Conservation (phyloP, 805 yeast species). For the Yamadazyma nakazawae region DNA sequence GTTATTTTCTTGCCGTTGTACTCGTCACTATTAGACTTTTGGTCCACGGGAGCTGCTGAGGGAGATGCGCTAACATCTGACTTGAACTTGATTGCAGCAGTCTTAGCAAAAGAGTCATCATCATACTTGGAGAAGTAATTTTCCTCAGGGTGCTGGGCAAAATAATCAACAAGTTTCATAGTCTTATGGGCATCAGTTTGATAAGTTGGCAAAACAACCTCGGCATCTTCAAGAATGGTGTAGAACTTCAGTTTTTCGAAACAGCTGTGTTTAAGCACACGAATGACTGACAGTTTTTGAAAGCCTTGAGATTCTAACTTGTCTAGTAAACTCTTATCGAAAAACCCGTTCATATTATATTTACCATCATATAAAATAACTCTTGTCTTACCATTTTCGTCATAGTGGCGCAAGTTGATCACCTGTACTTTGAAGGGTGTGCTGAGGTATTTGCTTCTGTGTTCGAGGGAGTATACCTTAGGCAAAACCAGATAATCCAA, state of each 20-base stretch:
- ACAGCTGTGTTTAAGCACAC: conserved; percentile 38
- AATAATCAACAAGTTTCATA: conserved; percentile 47
- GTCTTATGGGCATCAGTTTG: conserved; percentile 9
- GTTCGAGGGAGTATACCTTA: conserved; percentile 11
- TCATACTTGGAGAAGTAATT: conserved; percentile 26
- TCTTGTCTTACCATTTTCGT: conserved; percentile 23
- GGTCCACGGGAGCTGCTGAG: background rate
- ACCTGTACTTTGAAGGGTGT: conserved; percentile 32
- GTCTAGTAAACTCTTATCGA: conserved; percentile 42
- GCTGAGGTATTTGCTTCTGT: conserved; percentile 14
- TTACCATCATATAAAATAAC: conserved; percentile 39
- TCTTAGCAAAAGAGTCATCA: conserved; percentile 10
- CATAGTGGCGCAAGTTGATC: conserved; percentile 29
- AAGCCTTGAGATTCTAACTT: conserved; percentile 42
- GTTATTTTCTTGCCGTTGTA: conserved; percentile 8
- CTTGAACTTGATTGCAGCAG: conserved; percentile 8
- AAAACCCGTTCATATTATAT: conserved; percentile 34
- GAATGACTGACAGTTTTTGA: conserved; percentile 42
- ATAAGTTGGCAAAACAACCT: conserved; percentile 26
- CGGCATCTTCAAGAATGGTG: conserved; percentile 45
- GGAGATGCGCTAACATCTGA: conserved; percentile 10
- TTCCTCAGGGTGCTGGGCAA: conserved; percentile 56
- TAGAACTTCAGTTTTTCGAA: conserved; percentile 50
- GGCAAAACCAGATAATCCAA: conserved; percentile 11
- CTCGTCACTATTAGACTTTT: background rate